Base-by-base conservation (phyloP, 2,329 filamentous ascomycete species). In the Cytospora mali region DNA sequence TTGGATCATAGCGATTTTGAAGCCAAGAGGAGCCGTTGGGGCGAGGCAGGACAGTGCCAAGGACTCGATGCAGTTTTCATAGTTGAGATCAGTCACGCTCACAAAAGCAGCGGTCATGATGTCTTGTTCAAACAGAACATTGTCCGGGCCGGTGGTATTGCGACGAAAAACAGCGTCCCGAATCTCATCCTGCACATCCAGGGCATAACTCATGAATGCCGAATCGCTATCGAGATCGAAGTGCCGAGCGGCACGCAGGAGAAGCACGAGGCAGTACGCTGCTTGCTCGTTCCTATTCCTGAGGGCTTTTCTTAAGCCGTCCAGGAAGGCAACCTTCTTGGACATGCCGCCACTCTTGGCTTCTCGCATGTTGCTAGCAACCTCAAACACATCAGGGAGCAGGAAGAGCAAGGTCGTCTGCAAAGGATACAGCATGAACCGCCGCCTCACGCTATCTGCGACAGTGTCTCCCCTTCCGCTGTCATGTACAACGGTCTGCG, bases 181-280 rank as follows among this genome's bases (percentile, higher is more conserved):
- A 53, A 90, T 81, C 71, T 90, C 88, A 68, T 88, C 86, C 69
- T 90, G 87, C 10, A 90, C 84, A 71, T 90, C 88, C 73, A 89
- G 79, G 46, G 87, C 87, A 71, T 88, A 90, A 71, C 86, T 88
- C 64, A 88, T 79, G 62, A 88, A 77, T 2, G 84, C 84, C 13
- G 84, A 83, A 68, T 90, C 88, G 69, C 81, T 86, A 64, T 89
- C 84, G 9, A 79, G 76, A 62, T 84, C 79, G 68, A 90, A 89
- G 70, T 89, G 85, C 35, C 87, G 81, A 14, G 86, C 85, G 46
- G 82, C 86, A 48, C 85, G 83, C 53, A 90, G 79, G 53, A 90
- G 74, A 21, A 81, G 81, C 18, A 89, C 84, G 16, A 90, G 77
- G 66, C 86, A 90, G 68, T 86, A 87, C n/a, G 84, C 84, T 3